These are phyloP conservation scores for Ambrosia artemisiifolia DNA, from an alignment of 129 eudicot species.

Conservation along the genomic window DNA sequence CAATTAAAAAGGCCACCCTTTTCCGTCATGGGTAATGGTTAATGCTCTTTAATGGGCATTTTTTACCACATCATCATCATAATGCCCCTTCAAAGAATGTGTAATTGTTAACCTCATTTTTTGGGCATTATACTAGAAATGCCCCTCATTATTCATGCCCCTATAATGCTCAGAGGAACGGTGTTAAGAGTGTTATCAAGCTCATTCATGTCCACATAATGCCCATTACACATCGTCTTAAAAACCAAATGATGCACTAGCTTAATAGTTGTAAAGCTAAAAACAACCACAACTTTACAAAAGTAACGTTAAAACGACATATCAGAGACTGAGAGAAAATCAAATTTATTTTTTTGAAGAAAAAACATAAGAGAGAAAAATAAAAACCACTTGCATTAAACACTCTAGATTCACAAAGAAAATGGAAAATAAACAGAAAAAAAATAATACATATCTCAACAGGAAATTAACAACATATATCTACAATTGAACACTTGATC, in stretches of 20 bases:
- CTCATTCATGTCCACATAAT: too few species aligned
- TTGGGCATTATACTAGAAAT: too few species aligned
- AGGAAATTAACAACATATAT: conserved; percentile 18
- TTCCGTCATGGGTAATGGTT: background rate
- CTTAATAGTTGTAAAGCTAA: background rate
- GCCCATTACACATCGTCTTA: too few species aligned
- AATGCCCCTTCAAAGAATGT: too few species aligned
- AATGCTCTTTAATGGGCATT: too few species aligned
- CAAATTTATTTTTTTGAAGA: background rate
- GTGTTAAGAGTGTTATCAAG: too few species aligned
- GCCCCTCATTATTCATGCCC: too few species aligned
- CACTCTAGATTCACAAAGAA: conserved; percentile 28
- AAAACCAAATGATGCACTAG: background rate
- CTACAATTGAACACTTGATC: conserved; percentile 33
- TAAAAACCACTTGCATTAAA: conserved; percentile 23
- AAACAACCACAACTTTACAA: background rate
- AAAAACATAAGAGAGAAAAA: background rate
- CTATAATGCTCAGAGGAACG: too few species aligned
- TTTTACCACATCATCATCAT: too few species aligned
- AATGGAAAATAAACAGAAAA: background rate
- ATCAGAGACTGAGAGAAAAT: too few species aligned
- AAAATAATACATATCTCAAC: conserved; percentile 13
- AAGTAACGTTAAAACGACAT: background rate
- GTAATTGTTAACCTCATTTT: too few species aligned
- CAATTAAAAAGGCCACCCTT: background rate